Evolutionary conservation across 129 eudicot genomes (phyloP).

Genomic region (Pseudognaphalium luteoalbum): DNA sequence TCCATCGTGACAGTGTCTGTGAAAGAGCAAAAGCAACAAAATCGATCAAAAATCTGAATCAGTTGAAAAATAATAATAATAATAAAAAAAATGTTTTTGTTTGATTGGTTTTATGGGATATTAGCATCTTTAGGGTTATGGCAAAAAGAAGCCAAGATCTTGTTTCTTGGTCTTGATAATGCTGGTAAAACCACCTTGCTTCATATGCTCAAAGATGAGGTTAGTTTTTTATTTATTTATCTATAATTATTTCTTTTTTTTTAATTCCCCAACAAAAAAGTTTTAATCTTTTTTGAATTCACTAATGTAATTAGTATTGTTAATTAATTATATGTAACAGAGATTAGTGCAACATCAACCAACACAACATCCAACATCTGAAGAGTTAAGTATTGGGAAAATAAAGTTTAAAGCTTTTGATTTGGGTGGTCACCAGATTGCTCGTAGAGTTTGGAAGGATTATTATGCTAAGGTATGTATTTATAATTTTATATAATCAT

Average conservation of each 20-base stretch:
- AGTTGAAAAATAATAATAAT: too few relatives aligned
- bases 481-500: neutral
- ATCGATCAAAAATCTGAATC: conserved; percentile 3
- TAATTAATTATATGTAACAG: neutral
- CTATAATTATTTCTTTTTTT: neutral
- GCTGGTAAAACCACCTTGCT: conserved; percentile 28
- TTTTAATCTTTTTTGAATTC: neutral
- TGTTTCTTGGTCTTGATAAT: conserved; percentile 27
- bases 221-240: neutral
- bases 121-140: conserved; percentile 23
- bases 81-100: conserved; percentile 20
- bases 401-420: conserved; percentile 26
- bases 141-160: conserved; percentile 28
- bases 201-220: conserved; percentile 31
- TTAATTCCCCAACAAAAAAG: neutral
- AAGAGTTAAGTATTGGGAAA: conserved; percentile 26
- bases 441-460: conserved; percentile 26
- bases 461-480: conserved; percentile 21
- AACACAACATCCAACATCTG: conserved; percentile 25
- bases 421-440: conserved; percentile 27
- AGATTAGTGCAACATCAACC: conserved; percentile 32
- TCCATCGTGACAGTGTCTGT: conserved; percentile 15
- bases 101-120: conserved; percentile 27
- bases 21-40: neutral
- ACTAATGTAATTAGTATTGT: neutral